These are phyloP conservation scores for Erodium maritimum DNA, from an alignment of 345 rosid species.

Conservation along the genomic window DNA sequence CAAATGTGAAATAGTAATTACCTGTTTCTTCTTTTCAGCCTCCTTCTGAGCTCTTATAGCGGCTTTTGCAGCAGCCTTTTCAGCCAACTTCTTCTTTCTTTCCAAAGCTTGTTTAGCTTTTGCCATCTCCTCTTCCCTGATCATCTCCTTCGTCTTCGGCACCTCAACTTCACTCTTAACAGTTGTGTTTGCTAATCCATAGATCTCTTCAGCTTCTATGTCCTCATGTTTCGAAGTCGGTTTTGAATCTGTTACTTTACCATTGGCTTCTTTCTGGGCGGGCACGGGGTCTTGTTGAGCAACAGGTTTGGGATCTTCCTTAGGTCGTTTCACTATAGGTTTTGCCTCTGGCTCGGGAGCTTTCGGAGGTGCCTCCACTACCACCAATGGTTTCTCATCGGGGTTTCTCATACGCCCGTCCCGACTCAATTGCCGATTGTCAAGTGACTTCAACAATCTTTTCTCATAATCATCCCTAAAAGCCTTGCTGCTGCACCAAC, in stretches of 20 bases:
- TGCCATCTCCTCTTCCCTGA: conserved; percentile 75
- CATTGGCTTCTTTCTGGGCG: conserved; percentile 25
- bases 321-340: conserved; percentile 37
- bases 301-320: conserved; percentile 48
- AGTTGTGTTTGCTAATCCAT: not conserved
- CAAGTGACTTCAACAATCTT: conserved; percentile 51
- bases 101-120: conserved; percentile 88
- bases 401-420: conserved; percentile 63
- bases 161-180: conserved; percentile 33
- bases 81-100: conserved; percentile 89
- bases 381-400: conserved; percentile 49
- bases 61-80: conserved; percentile 84
- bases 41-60: conserved; percentile 87
- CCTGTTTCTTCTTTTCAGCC: conserved; percentile 89
- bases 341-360: conserved; percentile 33
- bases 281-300: conserved; percentile 28
- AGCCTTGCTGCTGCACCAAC: conserved; percentile 54
- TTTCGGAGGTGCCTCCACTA: conserved; percentile 23
- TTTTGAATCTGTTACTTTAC: conserved; percentile 29
- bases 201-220: conserved; percentile 13
- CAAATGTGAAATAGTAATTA: conserved; percentile 16
- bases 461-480: conserved; percentile 85
- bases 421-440: conserved; percentile 41
- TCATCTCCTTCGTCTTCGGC: conserved; percentile 71
- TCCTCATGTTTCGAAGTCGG: conserved; percentile 23